A percentile compares a stretch with the other conserved stretches of the same genome.
phyloP scores from a whole-genome alignment of 805 yeast species.

The Yamadazyma olivae region DNA sequence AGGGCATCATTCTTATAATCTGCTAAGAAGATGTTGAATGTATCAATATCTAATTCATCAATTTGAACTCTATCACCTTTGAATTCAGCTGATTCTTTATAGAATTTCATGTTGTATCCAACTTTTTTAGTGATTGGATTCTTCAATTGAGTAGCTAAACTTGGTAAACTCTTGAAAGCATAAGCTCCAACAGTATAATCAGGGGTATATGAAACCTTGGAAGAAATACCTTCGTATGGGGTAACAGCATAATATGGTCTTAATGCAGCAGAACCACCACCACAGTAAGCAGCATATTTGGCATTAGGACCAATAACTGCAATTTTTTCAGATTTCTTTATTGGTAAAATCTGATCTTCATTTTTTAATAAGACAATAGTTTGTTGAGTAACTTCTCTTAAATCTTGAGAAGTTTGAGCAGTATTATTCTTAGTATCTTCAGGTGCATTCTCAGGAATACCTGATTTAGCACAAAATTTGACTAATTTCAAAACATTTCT shows the following conservation, averaged over 20 bases:
- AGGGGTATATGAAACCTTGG: conserved; percentile 17
- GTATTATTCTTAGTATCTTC: conserved; percentile 38
- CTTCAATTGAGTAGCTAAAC: conserved; percentile 18
- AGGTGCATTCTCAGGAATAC: conserved; percentile 36
- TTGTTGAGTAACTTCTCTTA: conserved; percentile 46
- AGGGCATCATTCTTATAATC: conserved; percentile 19
- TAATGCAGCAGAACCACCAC: conserved; percentile 33
- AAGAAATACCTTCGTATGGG: conserved; percentile 20
- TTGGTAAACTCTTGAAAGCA: conserved; percentile 27
- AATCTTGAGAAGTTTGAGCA: conserved; percentile 39
- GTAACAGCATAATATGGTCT: conserved; percentile 26
- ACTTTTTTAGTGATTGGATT: conserved; percentile 19
- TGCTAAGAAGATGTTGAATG: conserved; percentile 17
- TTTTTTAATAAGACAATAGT: conserved; percentile 29
- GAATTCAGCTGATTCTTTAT: conserved; percentile 14
- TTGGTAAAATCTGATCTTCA: conserved; percentile 23
- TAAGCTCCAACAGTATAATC: conserved; percentile 30
- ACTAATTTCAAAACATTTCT: conserved; percentile 46
- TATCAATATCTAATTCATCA: conserved; percentile 17
- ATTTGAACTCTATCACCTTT: conserved; percentile 14
- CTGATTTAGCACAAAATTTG: conserved; percentile 37
- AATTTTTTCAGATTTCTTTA: conserved; percentile 26
- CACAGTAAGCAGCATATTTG: conserved; percentile 27
- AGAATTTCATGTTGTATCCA: conserved; percentile 24
- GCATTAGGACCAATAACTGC: conserved; percentile 36